phyloP scores from a whole-genome alignment of 805 yeast genomes.

The Candida germanica region DNA sequence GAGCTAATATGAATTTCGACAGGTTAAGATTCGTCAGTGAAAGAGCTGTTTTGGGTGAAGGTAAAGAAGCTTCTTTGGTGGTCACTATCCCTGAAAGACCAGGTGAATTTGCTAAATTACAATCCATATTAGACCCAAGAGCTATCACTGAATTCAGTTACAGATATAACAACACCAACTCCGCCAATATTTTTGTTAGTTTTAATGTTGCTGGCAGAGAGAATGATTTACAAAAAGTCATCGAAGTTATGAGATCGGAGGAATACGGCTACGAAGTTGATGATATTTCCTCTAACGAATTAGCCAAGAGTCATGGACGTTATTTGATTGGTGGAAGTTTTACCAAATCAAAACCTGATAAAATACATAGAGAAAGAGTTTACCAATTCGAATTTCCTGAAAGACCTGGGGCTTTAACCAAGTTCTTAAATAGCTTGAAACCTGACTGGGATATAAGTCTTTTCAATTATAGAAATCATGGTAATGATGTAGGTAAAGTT shows the following conservation, averaged over 20 bases:
- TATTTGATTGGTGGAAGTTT: constrained; percentile 84
- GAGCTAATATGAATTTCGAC: constrained; percentile 98
- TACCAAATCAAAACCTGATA: constrained; percentile 34
- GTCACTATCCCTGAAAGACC: constrained; percentile 91
- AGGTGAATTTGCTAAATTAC: constrained; percentile 81
- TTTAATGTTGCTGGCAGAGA: constrained; percentile 78
- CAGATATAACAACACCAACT: constrained; percentile 54
- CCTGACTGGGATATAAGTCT: constrained; percentile 87
- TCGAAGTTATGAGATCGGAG: constrained; percentile 52
- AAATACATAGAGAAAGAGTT: constrained; percentile 69
- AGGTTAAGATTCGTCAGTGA: constrained; percentile 93
- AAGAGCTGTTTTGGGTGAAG: constrained; percentile 98
- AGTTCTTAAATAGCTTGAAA: constrained; percentile 68
- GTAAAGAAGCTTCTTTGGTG: constrained; percentile 88
- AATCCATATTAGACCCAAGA: constrained; percentile 78
- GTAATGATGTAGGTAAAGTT: constrained; percentile 90
- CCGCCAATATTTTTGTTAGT: constrained; percentile 82
- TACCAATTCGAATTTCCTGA: constrained; percentile 94
- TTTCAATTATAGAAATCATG: constrained; percentile 96
- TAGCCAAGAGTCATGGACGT: constrained; percentile 95
- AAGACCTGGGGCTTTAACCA: constrained; percentile 89
- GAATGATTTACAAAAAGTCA: constrained; percentile 66
- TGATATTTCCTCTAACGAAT: constrained; percentile 87
- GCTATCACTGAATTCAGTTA: constrained; percentile 92
- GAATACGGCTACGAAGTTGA: constrained; percentile 66